phyloP scores from a whole-genome alignment of 2,329 filamentous ascomycete genomes.

The Alternaria infectoria region DNA sequence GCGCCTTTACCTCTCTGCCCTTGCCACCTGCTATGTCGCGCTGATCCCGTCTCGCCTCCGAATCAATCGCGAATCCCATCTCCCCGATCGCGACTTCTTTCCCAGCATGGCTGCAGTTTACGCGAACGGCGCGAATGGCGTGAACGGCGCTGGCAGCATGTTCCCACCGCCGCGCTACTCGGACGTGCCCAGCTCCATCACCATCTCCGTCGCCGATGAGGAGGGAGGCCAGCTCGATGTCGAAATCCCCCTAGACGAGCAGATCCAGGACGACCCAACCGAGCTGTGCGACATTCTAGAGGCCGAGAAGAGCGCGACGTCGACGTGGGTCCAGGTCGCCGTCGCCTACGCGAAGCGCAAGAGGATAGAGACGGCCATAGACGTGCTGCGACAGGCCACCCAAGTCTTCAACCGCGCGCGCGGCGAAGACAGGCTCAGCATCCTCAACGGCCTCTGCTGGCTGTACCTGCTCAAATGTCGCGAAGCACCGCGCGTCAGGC shows the following conservation, averaged over 20 bases:
- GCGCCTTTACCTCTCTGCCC: constrained; percentile 13
- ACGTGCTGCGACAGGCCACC: constrained; percentile 74
- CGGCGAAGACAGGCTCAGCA: constrained; percentile 81
- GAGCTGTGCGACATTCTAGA: constrained; percentile 95
- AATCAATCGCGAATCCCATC: not conserved
- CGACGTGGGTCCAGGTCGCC: constrained; percentile 98
- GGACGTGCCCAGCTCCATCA: constrained; percentile 67
- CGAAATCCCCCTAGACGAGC: constrained; percentile 88
- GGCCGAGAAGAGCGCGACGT: constrained; percentile 88
- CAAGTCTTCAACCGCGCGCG: constrained; percentile 72
- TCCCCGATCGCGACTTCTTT: constrained; percentile 15
- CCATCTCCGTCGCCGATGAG: constrained; percentile 67
- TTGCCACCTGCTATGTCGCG: constrained; percentile 27
- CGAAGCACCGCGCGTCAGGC: constrained; percentile 72
- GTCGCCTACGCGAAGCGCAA: constrained; percentile 95
- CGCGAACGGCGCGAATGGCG: constrained; percentile 57
- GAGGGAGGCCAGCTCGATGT: constrained; percentile 74
- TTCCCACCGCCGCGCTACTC: constrained; percentile 60
- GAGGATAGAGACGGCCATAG: constrained; percentile 83
- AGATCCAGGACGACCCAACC: constrained; percentile 86
- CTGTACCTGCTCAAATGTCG: constrained; percentile 88
- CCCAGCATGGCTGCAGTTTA: constrained; percentile 59
- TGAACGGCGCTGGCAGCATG: constrained; percentile 53
- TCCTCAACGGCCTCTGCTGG: constrained; percentile 87
- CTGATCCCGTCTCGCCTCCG: constrained; percentile 13